phyloP scores from a whole-genome alignment of 768 basidiomycete species.

The Mycena maculata region DNA sequence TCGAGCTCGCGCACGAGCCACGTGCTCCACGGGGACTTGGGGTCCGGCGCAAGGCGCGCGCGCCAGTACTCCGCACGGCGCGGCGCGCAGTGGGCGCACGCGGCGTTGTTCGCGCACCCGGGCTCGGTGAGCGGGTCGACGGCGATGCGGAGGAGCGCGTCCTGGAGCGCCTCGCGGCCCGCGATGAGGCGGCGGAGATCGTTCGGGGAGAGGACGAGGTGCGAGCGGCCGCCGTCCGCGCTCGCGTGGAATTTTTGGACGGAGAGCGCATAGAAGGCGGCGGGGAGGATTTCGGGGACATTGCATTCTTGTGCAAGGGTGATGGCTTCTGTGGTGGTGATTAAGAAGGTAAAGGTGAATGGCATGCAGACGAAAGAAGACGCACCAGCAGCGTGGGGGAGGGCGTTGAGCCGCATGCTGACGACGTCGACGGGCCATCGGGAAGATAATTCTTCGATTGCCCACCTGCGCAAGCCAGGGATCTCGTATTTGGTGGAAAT shows the following conservation, averaged over 20 bases:
- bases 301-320: constrained; percentile 48
- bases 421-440: constrained; percentile 46
- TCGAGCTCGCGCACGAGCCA: constrained; percentile 29
- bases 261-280: constrained; percentile 54
- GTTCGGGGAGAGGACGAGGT: constrained; percentile 41
- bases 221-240: constrained; percentile 44
- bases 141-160: constrained; percentile 33
- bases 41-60: constrained; percentile 22
- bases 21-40: constrained; percentile 22
- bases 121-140: constrained; percentile 33
- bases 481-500: constrained; percentile 54
- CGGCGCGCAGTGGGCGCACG: constrained; percentile 29
- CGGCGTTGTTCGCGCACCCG: constrained; percentile 6
- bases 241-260: constrained; percentile 42
- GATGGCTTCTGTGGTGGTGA: constrained; percentile 45
- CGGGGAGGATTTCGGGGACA: constrained; percentile 50
- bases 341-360: not conserved
- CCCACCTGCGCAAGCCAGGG: constrained; percentile 40
- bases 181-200: constrained; percentile 46
- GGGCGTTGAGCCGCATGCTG: constrained; percentile 41
- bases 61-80: constrained; percentile 29
- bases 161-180: constrained; percentile 46
- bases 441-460: constrained; percentile 35
- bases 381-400: constrained; percentile 48
- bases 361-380: not conserved